phyloP scores from a whole-genome alignment of 129 eudicot genomes.

The Saussurea involucrata region DNA sequence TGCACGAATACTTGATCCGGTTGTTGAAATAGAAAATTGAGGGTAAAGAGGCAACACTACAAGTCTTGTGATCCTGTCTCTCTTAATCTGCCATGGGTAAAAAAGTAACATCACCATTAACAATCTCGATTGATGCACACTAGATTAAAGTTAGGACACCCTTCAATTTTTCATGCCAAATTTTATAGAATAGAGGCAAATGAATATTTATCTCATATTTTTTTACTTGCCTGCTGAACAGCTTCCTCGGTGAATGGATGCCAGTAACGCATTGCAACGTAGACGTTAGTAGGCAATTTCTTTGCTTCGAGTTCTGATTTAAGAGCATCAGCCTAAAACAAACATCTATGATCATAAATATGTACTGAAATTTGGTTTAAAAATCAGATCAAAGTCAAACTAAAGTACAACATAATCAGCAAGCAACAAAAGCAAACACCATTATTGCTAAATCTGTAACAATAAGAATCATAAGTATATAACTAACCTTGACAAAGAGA shows the following conservation, averaged over 20 bases:
- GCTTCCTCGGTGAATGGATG: constrained; percentile 76
- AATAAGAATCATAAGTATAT: background rate
- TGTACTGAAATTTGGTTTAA: background rate
- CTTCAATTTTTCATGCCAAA: background rate
- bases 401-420: background rate
- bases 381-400: background rate
- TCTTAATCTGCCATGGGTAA: constrained; percentile 47
- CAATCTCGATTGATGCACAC: background rate
- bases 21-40: constrained; percentile 73
- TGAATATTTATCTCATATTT: background rate
- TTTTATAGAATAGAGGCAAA: background rate
- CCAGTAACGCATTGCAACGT: constrained; percentile 77
- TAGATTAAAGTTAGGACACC: background rate
- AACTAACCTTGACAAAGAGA: background rate
- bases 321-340: constrained; percentile 50
- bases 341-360: background rate
- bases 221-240: constrained; percentile 45
- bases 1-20: constrained; percentile 66
- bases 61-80: constrained; percentile 55
- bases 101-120: background rate
- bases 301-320: constrained; percentile 48
- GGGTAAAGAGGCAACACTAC: constrained; percentile 75
- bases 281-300: constrained; percentile 45
- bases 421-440: background rate
- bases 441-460: background rate